Evolutionary conservation across 140 eudicot species (phyloP).

Genomic region (Artemisia princeps): DNA sequence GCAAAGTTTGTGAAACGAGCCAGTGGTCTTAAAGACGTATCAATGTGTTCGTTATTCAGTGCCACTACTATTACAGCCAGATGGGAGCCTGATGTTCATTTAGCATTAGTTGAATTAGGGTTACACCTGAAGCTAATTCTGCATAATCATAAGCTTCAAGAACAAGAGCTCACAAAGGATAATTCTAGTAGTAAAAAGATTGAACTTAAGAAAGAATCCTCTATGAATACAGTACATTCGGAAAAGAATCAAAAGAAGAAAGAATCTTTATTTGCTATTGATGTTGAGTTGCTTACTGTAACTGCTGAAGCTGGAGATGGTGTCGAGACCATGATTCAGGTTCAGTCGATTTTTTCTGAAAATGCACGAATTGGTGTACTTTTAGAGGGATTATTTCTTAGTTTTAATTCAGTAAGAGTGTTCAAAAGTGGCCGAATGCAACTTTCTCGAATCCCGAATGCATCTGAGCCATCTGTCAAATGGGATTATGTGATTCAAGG

Average conservation of each 20-base stretch:
- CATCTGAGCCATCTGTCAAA: constrained; percentile 45
- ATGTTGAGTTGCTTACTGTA: constrained; percentile 71
- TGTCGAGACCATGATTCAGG: constrained; percentile 70
- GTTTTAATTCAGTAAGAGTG: constrained; percentile 57
- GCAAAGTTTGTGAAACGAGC: constrained; percentile 68
- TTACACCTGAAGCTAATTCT: constrained; percentile 57
- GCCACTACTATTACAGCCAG: constrained; percentile 71
- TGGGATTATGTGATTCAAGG: constrained; percentile 98
- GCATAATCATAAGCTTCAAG: constrained; percentile 60
- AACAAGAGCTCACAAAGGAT: constrained; percentile 23
- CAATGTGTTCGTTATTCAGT: constrained; percentile 83
- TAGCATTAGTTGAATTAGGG: constrained; percentile 69
- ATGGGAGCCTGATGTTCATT: constrained; percentile 96
- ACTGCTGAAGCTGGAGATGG: constrained; percentile 96
- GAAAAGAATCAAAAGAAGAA: constrained; percentile 54
- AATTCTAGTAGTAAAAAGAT: neutral
- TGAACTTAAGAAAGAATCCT: constrained; percentile 24
- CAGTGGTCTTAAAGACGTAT: constrained; percentile 69
- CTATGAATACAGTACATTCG: constrained; percentile 23
- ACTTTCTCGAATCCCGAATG: constrained; percentile 77
- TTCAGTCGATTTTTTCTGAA: constrained; percentile 93
- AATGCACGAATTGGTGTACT: constrained; percentile 93
- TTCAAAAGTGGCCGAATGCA: constrained; percentile 86
- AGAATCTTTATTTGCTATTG: constrained; percentile 79
- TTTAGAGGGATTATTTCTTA: constrained; percentile 67